Evolutionary conservation across 2,329 filamentous ascomycete genomes (phyloP), one percentile per base, ranked within the genome.

Genomic region (Fusarium floridanum): DNA sequence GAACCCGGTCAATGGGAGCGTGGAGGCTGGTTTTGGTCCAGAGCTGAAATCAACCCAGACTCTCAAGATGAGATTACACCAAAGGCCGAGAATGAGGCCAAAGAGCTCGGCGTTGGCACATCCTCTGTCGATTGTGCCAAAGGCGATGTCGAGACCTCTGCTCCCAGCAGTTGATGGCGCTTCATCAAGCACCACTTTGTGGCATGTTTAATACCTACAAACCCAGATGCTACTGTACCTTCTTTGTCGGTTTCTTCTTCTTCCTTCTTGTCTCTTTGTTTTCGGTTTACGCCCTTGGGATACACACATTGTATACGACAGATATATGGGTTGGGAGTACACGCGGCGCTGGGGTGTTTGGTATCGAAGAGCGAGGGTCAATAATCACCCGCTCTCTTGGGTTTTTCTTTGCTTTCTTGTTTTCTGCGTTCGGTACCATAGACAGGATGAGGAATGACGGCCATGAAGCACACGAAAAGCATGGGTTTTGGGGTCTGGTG

Each of bases 21-120:
- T n/a, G 95, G 95, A 5, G 95, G 95, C 1, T 98, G 95, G 95
- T 97, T 97, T 61, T 66, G 64, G 12, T 43, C 76, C 8, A 75
- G 73, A 55, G 53, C 74, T 4, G 45, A 48, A 1, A 45, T 71
- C 9, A 72, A 67, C 1, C 64, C 66, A 32, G 67, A 64, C 6
- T 60, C 71, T 1, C 78, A 76, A 53, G 77, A 79, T 41, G 73
- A 80, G 10, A 72, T 64, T 3, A 82, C 80, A 11, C 80, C 81
- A 10, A 81, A 62, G 36, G 78, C 77, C 6, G 77, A 80, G 34
- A 68, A 75, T 22, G 43, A 66, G 22, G 37, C 48, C 22, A 77
- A 76, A 12, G 67, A 78, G 34, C 68, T 77, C 8, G 73, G 75
- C n/a, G 60, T 65, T 37, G 39, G 48, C 37, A 29, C 56, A 27